Evolutionary conservation across 2,329 filamentous ascomycete species (phyloP).

Genomic region (Alternaria triticina): DNA sequence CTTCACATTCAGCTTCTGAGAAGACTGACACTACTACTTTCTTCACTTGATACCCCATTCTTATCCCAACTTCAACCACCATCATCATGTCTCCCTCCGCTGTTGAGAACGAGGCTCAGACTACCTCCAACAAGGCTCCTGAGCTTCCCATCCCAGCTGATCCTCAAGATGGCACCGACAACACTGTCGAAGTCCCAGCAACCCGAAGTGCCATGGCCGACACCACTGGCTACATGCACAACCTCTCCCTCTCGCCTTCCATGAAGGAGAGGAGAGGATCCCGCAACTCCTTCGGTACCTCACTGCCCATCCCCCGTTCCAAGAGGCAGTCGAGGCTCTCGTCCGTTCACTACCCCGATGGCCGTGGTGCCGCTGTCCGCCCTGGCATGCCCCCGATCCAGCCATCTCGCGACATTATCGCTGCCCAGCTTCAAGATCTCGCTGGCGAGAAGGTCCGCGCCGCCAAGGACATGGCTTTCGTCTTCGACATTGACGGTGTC

Average conservation of each 20-base stretch:
- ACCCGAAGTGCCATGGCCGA: slow-evolving; percentile 72
- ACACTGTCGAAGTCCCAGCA: slow-evolving; percentile 72
- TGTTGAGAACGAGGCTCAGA: slow-evolving; percentile 59
- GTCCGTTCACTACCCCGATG: slow-evolving; percentile 60
- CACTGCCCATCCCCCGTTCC: slow-evolving; percentile 74
- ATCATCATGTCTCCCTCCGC: slow-evolving; percentile 55
- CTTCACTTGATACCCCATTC: slow-evolving; percentile 9
- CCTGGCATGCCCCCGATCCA: slow-evolving; percentile 66
- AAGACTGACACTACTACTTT: slow-evolving; percentile 6
- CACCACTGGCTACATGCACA: slow-evolving; percentile 74
- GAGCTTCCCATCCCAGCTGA: slow-evolving; percentile 44
- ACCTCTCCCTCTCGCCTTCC: slow-evolving; percentile 70
- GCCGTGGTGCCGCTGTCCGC: slow-evolving; percentile 56
- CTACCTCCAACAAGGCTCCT: slow-evolving; percentile 33
- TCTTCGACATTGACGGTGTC: slow-evolving; percentile 80
- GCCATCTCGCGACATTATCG: slow-evolving; percentile 70
- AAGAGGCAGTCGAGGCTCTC: slow-evolving; percentile 73
- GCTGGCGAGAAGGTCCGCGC: slow-evolving; percentile 68
- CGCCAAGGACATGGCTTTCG: slow-evolving; percentile 82
- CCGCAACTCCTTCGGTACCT: slow-evolving; percentile 76
- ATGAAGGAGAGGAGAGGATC: slow-evolving; percentile 71
- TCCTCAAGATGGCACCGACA: slow-evolving; percentile 42
- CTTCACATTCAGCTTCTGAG: slow-evolving; percentile 7
- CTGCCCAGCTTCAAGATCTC: slow-evolving; percentile 73
- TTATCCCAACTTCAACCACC: slow-evolving; percentile 4